Conservation (phyloP, 2,329 filamentous ascomycete species). For the Aspergillus alliaceus region DNA sequence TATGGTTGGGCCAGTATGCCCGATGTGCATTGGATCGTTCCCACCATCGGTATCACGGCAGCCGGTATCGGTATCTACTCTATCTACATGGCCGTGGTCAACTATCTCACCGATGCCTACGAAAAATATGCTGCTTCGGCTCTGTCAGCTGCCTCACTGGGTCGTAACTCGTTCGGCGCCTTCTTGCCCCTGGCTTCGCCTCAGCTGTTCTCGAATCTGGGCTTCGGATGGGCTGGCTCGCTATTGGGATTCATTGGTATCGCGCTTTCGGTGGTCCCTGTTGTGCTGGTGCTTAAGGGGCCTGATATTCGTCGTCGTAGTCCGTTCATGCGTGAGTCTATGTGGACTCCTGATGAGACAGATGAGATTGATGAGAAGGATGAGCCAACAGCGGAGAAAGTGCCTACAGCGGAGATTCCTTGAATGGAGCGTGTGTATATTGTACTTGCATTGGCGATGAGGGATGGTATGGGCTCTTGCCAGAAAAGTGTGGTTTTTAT, state of each 20-base stretch:
- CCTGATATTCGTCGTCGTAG: not conserved
- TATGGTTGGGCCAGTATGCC: slow-evolving; percentile 19
- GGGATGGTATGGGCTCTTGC: not conserved
- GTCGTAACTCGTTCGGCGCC: slow-evolving; percentile 38
- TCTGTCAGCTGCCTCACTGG: slow-evolving; percentile 42
- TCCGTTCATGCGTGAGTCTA: not conserved
- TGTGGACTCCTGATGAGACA: not conserved
- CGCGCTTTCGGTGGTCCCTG: slow-evolving; percentile 9
- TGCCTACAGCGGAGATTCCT: not conserved
- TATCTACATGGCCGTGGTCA: slow-evolving; percentile 43
- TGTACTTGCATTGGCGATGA: not conserved
- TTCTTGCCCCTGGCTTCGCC: slow-evolving; percentile 41
- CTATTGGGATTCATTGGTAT: slow-evolving; percentile 46
- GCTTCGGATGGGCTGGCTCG: slow-evolving; percentile 32
- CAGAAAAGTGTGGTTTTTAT: not conserved
- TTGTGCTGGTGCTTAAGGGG: not conserved
- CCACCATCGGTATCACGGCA: slow-evolving; percentile 21
- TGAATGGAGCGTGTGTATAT: not conserved
- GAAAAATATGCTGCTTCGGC: slow-evolving; percentile 43
- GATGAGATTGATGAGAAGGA: not conserved
- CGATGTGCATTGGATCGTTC: slow-evolving; percentile 18
- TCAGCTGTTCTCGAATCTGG: slow-evolving; percentile 40
- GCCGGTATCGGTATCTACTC: slow-evolving; percentile 36
- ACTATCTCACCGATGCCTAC: slow-evolving; percentile 46
- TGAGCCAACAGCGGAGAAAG: not conserved